Evolutionary conservation across 2,329 filamentous ascomycete genomes (phyloP).

Genomic region (Bipolaris gigantea): DNA sequence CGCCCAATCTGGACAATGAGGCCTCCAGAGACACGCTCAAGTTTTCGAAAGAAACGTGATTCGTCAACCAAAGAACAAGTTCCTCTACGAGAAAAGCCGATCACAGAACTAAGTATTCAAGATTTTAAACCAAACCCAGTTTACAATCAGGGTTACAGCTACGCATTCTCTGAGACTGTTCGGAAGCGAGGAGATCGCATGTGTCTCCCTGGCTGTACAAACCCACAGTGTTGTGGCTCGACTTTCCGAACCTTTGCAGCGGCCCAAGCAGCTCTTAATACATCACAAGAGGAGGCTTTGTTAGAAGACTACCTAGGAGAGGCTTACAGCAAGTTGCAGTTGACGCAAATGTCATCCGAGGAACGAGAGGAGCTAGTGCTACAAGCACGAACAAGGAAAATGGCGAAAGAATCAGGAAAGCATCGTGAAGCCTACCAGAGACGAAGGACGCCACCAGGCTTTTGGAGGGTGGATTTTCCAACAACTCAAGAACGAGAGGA

Average conservation of each 20-base stretch:
- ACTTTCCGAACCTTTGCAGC: constrained; percentile 68
- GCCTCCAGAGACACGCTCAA: constrained; percentile 14
- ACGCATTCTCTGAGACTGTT: constrained; percentile 74
- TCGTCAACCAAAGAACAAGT: constrained; percentile 9
- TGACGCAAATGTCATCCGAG: constrained; percentile 56
- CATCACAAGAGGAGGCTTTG: constrained; percentile 43
- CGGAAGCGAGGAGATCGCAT: constrained; percentile 70
- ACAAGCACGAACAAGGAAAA: constrained; percentile 71
- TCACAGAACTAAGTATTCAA: constrained; percentile 61
- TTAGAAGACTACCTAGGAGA: constrained; percentile 60
- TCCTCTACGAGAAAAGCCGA: constrained; percentile 57
- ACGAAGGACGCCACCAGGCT: constrained; percentile 76
- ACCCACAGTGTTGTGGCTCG: constrained; percentile 74
- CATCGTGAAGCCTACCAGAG: constrained; percentile 76
- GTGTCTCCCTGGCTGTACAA: constrained; percentile 72
- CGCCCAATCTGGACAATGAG: constrained; percentile 31
- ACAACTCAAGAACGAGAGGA: constrained; percentile 76
- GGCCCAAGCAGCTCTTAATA: constrained; percentile 34
- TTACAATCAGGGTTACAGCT: constrained; percentile 69
- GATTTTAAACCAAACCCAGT: constrained; percentile 84
- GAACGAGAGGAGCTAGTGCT: constrained; percentile 69
- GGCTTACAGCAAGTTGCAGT: constrained; percentile 40
- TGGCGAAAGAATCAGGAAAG: constrained; percentile 75
- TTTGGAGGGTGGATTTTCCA: constrained; percentile 89
- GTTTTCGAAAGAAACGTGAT: constrained; percentile 8